A percentile compares a stretch with the other conserved stretches of the same genome.
Evolutionary conservation across 148 eudicot species (phyloP).

Genomic region (Linanthus parryae): DNA sequence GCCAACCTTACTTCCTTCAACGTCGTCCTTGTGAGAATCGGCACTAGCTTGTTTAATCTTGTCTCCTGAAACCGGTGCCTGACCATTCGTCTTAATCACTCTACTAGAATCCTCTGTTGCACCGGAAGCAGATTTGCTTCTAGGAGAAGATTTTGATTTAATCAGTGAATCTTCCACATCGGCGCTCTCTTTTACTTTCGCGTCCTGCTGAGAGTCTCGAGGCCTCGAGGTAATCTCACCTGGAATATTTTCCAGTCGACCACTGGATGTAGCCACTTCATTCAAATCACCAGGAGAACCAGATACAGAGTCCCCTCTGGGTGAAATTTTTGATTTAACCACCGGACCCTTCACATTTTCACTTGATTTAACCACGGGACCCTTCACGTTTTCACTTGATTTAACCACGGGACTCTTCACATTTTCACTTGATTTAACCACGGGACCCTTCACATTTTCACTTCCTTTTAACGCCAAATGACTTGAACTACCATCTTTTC

Average conservation of each 20-base stretch:
- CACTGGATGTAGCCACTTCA: neutral
- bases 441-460: too few relatives aligned
- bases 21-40: neutral
- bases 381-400: too few relatives aligned
- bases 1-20: neutral
- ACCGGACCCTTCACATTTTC: too few relatives aligned
- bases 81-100: conserved; percentile 1
- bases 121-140: conserved; percentile 7
- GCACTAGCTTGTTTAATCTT: neutral
- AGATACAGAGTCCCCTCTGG: neutral
- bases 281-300: neutral
- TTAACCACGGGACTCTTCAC: too few relatives aligned
- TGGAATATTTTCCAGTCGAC: conserved; percentile 1
- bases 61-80: conserved; percentile 2
- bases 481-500: too few relatives aligned
- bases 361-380: too few relatives aligned
- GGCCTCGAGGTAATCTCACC: neutral
- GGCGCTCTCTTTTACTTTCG: too few relatives aligned
- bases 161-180: conserved; percentile 11
- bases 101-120: neutral
- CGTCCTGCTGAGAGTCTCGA: neutral
- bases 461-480: too few relatives aligned
- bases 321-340: too few relatives aligned
- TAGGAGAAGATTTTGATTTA: too few relatives aligned
- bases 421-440: too few relatives aligned